Base-by-base conservation (phyloP, 1,284 basidiomycete genomes). In the Vanrija sp. region DNA sequence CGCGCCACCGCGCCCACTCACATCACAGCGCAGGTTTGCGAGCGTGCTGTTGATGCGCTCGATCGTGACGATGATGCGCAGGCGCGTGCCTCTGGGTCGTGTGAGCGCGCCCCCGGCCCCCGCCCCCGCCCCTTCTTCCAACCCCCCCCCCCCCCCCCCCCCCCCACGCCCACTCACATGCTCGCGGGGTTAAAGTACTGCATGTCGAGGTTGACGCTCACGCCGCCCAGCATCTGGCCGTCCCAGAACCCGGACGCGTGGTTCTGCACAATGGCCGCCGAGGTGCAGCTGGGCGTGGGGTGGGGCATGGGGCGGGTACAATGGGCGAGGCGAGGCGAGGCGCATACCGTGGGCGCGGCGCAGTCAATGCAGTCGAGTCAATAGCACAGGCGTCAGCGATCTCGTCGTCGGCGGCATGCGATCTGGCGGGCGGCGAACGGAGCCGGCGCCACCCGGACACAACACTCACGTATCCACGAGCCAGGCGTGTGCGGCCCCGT, bases 401-500 rank as follows among this genome's bases (percentile, higher is more conserved):
- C 25, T 27, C 10, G 31, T 31, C 15, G 12, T 31, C 25, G 31
- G 15, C 12, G 43, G 25, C 14, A 25, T 7, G 22, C 14, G 22
- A 18, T 37, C 46, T 35, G 4, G 25, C 6, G n/a, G 10, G 54
- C 55, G 25, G 25, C 25, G 6, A 10, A n/a, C n/a, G 8, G 25
- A 8, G 25, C 25, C 25, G 25, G 12, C 25, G 25, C 25, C 25
- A 27, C 25, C 25, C 8, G 47, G 41, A 63, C 61, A 24, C 56
- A 53, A 16, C 58, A 58, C 31, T 31, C 31, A 31, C 31, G 60
- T 61, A 53, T 73, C 71, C 14, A 73, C 60, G 24, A 73, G 51
- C 66, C 66, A 73, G 5, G 63, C 58, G 4, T 62, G 53, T 2
- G 67, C 68, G 3, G 68, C 71, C 22, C 71, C 71, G 56, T 73